Conservation (phyloP, 2,329 filamentous ascomycete species). For the Boeremia lycopersici region DNA sequence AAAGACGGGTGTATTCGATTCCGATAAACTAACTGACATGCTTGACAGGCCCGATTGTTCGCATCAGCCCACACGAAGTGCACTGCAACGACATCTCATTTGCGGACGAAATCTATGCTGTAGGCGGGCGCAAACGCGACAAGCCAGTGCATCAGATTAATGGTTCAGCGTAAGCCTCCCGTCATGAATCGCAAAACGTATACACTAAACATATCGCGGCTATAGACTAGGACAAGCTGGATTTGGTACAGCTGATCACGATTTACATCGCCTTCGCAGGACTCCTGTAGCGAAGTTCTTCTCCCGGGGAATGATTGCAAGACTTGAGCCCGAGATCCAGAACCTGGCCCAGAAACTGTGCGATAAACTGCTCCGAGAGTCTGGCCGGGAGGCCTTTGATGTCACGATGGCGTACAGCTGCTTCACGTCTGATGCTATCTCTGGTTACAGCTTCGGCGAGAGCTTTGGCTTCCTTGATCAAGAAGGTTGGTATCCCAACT, state of each 20-base stretch:
- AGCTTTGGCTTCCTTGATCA: constrained; percentile 34
- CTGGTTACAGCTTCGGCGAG: constrained; percentile 31
- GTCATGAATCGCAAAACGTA: neutral
- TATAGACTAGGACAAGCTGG: constrained; percentile 28
- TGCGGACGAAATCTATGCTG: constrained; percentile 38
- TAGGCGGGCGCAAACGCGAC: constrained; percentile 31
- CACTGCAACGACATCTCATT: constrained; percentile 40
- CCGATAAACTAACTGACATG: neutral
- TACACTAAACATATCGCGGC: neutral
- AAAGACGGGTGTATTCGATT: neutral
- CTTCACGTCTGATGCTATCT: constrained; percentile 34
- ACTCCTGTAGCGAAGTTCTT: constrained; percentile 46
- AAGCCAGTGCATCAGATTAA: constrained; percentile 37
- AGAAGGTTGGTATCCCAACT: constrained; percentile 34
- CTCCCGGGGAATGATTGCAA: constrained; percentile 35
- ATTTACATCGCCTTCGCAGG: constrained; percentile 42
- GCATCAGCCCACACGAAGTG: constrained; percentile 42
- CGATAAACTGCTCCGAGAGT: constrained; percentile 30
- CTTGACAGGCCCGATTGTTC: constrained; percentile 39
- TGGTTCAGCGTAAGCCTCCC: constrained; percentile 28
- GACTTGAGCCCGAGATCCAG: constrained; percentile 32
- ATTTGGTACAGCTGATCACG: constrained; percentile 34
- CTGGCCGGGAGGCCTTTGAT: constrained; percentile 27
- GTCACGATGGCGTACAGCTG: constrained; percentile 36
- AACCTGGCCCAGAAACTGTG: constrained; percentile 30